Base-by-base conservation (phyloP, 768 basidiomycete genomes). In the Fomitopsis pulvina region DNA sequence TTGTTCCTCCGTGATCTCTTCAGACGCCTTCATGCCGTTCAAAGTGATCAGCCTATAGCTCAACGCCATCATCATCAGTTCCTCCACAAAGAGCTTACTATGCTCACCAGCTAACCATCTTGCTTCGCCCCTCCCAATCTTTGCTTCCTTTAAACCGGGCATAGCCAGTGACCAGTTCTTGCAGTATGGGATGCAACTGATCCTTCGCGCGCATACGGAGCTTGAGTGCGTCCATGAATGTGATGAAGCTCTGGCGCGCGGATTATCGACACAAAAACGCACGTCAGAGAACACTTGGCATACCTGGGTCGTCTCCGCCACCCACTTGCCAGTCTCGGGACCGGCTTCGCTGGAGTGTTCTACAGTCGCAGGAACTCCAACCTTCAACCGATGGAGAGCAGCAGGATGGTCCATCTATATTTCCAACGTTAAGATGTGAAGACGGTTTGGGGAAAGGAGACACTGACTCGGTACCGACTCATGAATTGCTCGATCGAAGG, bases 201-300 rank as follows among this genome's bases (percentile, higher is more conserved):
- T 98, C 96, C 64, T 97, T 99, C 2, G 96, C 95, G n/a, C 92
- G 80, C 58, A 97, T 71, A 9, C 87, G 83, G 44, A 98, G 74
- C 62, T 93, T 94, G 24, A 98, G 75, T 1, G 93, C 95, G 58
- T 99, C 96, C 91, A 98, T 96, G 57, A 98, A 94, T 0, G 95
- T 98, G 57, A 99, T 98, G 55, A 98, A 99, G 64, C 84, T 87
- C 92, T 97, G 59, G 5, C 34, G 18, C 1, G 50, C n/a, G 40
- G 34, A 38, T 20, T 11, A 22, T 12, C 20, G 32, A 34, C 21
- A 40, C 14, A 25, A 2, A 28, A 8, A 20, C 14, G 32, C 18
- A 22, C 1, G 32, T 16, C n/a, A 32, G 7, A n/a, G 8, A 9
- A 48, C 39, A 47, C 0, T 16, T 16, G 16, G 52, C 71, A 48